Evolutionary conservation across 1,139 yeast genomes (phyloP), one percentile per base, ranked within the genome.

Genomic region (Blastobotrys ciferrii): DNA sequence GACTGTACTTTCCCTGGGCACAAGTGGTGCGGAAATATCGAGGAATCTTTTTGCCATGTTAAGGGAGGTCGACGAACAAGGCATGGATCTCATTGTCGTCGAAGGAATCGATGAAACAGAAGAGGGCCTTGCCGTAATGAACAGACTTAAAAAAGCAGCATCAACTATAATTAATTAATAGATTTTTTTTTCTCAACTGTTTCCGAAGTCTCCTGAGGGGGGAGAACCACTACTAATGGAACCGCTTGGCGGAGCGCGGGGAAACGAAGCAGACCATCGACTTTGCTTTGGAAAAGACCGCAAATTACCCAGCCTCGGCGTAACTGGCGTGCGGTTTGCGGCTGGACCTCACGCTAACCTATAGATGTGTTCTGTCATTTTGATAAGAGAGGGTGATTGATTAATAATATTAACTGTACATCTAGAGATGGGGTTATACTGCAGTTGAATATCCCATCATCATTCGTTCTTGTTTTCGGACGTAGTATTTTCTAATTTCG

Each of bases 91-190:
- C 38, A 86, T 89, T 5, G 70, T 89, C 42, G 87, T 87, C 0
- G 88, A 87, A 61, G 92, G 92, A 0, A 76, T 87, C 3, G 77
- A 73, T 20, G 87, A 83, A 56, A 65, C 72, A 0, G 74, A 84
- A 47, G 94, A 89, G 61, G 98, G 98, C 0, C 73, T 91, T 48
- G 98, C 98, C 0, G 84, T 92, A 39, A 91, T 92, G 97, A 92
- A 92, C 64, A 71, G 98, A 56, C 72, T 92, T 36, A 74, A 77
- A 45, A 92, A 92, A 65, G 98, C 98, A 2, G 95, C 98, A 0
- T 70, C 77, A 3, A 79, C 76, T 46, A 36, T 55, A 17, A 42
- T 52, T 19, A 33, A 33, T 33, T 33, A 33, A 33, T 33, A 33
- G 13, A 13, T 33, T 7, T 33, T 12, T 5, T 32, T 12, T 32